Evolutionary conservation across 805 yeast species (phyloP), one percentile per base, ranked within the genome.

Genomic region (Teunomyces atbi): DNA sequence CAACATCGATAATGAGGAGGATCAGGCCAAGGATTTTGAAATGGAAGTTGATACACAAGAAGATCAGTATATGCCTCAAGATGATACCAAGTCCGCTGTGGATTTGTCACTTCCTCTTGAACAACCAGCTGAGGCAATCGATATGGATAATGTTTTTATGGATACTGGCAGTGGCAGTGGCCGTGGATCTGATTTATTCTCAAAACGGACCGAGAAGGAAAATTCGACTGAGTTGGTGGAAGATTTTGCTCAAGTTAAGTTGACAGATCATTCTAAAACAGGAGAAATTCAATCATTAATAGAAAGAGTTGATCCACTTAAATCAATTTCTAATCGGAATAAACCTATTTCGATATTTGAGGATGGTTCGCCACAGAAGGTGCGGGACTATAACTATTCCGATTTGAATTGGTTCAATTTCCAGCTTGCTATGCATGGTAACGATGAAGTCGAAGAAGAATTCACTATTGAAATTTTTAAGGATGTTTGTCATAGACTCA

Each of bases 231-330:
- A 61, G 20, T 48, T 61, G 27, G 58, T 50, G 7, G 62, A 61
- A 10, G 63, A 63, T 41, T 60, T 67, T 47, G 65, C 69, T 3
- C 65, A 58, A 33, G 72, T 67, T 6, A 54, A 64, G 30, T 52
- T 64, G 5, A 56, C 57, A 1, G 64, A 60, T 16, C 27, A 20
- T 6, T 50, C 45, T 28, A 44, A 47, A 15, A 47, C 43, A 37
- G 63, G 53, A 33, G 54, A 62, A 4, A 59, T 73, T 6, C 71
- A 72, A 45, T 45, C 54, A 2, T 57, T 71, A 26, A 65, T 74
- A 20, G 75, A 68, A 32, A 72, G 60, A 46, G 59, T 71, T 0
- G 78, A 74, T 50, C 79, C 79, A 2, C 59, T 74, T 21, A 62
- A 55, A 39, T 56, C 62, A 4, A 57, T 71, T 11, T 62, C 76